Conservation (phyloP, 176 grass and related monocot genomes). For the Aegilops sharonensis region DNA sequence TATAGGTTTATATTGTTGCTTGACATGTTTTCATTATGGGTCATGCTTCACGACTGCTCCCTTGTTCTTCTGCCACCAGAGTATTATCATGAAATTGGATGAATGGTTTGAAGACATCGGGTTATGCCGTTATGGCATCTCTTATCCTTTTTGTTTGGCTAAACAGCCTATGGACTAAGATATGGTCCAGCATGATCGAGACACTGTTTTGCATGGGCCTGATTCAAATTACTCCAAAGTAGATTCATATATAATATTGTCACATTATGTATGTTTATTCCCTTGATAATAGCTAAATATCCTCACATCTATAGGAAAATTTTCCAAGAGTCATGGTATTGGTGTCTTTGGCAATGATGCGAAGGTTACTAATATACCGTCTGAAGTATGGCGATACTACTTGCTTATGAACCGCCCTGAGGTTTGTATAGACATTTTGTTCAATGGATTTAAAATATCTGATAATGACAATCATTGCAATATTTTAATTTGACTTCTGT, state of each 20-base stretch:
- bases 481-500: conserved; percentile 27
- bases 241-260: conserved; percentile 13
- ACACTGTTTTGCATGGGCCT: conserved; percentile 8
- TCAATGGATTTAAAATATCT: conserved; percentile 22
- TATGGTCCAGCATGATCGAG: background rate
- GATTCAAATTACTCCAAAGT: background rate
- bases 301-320: conserved; percentile 59
- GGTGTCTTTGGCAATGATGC: conserved; percentile 98
- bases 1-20: conserved; percentile 9
- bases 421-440: conserved; percentile 47
- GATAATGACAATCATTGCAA: conserved; percentile 9
- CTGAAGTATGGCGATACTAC: conserved; percentile 96
- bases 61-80: conserved; percentile 19
- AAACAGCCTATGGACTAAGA: background rate
- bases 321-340: conserved; percentile 89
- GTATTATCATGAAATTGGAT: conserved; percentile 10
- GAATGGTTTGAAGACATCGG: background rate
- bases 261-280: background rate
- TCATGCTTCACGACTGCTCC: background rate
- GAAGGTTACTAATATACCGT: conserved; percentile 75
- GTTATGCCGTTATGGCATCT: background rate
- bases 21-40: background rate
- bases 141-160: background rate
- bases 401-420: conserved; percentile 93
- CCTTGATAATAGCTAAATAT: conserved; percentile 16